These are phyloP conservation scores for Ustilago vetiveriae DNA, from an alignment of 1,284 basidiomycete species.

Conservation along the genomic window DNA sequence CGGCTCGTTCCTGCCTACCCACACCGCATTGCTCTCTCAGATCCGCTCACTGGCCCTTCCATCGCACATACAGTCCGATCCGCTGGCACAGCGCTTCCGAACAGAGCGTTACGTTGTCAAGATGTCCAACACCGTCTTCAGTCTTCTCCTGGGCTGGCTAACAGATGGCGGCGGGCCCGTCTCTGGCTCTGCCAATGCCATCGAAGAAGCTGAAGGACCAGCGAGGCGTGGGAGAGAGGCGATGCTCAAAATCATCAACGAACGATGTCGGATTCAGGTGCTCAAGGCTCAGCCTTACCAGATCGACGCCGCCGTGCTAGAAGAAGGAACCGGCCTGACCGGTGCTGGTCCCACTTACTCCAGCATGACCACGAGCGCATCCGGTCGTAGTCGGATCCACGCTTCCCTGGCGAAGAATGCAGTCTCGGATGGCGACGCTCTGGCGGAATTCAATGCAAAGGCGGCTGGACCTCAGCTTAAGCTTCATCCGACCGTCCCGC, in stretches of 20 bases:
- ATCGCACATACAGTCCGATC: constrained; percentile 80
- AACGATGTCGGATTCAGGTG: constrained; percentile 85
- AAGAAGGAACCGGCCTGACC: constrained; percentile 65
- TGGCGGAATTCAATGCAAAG: constrained; percentile 61
- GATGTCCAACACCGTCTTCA: constrained; percentile 91
- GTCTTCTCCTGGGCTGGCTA: constrained; percentile 92
- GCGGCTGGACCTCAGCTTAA: constrained; percentile 64
- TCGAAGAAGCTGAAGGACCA: constrained; percentile 71
- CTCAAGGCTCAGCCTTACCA: constrained; percentile 58
- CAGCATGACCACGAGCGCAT: constrained; percentile 16
- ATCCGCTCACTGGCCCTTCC: constrained; percentile 84
- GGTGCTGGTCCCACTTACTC: constrained; percentile 59
- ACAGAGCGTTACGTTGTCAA: constrained; percentile 89
- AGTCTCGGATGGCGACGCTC: constrained; percentile 57
- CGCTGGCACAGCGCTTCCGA: constrained; percentile 83
- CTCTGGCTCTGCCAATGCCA: constrained; percentile 80
- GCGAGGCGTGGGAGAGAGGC: constrained; percentile 73
- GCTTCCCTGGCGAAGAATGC: constrained; percentile 44
- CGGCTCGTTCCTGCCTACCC: constrained; percentile 75
- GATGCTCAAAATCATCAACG: constrained; percentile 92
- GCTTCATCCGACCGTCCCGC: constrained; percentile 58
- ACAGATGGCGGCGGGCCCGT: constrained; percentile 90
- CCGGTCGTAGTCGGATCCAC: constrained; percentile 37
- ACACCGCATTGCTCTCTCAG: constrained; percentile 79
- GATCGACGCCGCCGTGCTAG: constrained; percentile 57